Conservation (phyloP, 2,329 filamentous ascomycete genomes). For the Fulvia fulva region DNA sequence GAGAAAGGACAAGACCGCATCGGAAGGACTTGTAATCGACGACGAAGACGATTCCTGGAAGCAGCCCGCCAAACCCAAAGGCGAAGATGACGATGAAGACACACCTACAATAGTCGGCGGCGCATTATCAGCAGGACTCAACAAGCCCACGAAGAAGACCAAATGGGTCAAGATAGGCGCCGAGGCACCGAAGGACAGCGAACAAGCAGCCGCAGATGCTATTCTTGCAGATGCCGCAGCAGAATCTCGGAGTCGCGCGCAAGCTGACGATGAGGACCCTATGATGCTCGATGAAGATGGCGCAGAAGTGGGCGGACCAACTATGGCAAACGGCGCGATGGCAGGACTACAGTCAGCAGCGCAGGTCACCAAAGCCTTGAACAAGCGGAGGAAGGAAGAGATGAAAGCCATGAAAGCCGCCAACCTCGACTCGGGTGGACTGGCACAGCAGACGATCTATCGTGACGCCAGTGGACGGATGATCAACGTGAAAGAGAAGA, state of each 20-base stretch:
- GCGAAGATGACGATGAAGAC: slow-evolving; percentile 56
- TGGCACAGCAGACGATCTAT: slow-evolving; percentile 79
- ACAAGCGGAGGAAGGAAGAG: slow-evolving; percentile 64
- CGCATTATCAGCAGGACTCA: slow-evolving; percentile 53
- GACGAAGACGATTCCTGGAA: slow-evolving; percentile 56
- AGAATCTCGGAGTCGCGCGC: slow-evolving; percentile 28
- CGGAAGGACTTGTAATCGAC: slow-evolving; percentile 43
- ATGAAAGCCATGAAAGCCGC: slow-evolving; percentile 45
- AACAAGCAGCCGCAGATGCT: slow-evolving; percentile 59
- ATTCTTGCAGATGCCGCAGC: slow-evolving; percentile 35
- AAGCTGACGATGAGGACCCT: slow-evolving; percentile 41
- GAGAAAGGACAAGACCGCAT: slow-evolving; percentile 40
- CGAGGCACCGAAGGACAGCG: slow-evolving; percentile 46
- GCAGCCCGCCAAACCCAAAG: slow-evolving; percentile 39
- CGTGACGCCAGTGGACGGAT: slow-evolving; percentile 92
- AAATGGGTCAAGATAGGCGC: slow-evolving; percentile 74
- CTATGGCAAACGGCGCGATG: slow-evolving; percentile 83
- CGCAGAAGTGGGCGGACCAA: slow-evolving; percentile 46
- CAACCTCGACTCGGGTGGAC: slow-evolving; percentile 40
- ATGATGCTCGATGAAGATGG: slow-evolving; percentile 51
- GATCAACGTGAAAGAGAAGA: slow-evolving; percentile 86
- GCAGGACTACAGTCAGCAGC: slow-evolving; percentile 83
- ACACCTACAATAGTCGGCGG: slow-evolving; percentile 41
- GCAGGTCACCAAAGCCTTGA: slow-evolving; percentile 58
- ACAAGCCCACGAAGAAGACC: slow-evolving; percentile 62